Evolutionary conservation across 2,329 filamentous ascomycete species (phyloP).

Genomic region (Trichoderma sp.): DNA sequence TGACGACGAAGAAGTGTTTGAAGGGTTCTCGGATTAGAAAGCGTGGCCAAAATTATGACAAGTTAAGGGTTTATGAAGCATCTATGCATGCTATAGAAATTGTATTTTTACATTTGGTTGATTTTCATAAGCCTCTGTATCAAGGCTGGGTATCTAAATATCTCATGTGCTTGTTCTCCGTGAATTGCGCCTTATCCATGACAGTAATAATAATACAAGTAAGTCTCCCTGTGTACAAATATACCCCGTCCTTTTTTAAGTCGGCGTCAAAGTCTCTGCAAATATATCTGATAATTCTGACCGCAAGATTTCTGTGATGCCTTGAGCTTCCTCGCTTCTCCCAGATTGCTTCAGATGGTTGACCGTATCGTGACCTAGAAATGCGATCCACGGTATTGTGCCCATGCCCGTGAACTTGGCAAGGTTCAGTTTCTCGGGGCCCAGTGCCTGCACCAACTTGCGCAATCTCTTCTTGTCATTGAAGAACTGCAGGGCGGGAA

Average conservation of each 20-base stretch:
- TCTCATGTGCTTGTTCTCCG: neutral
- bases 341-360: slow-evolving; percentile 43
- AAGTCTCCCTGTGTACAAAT: no score
- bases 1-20: slow-evolving; percentile 57
- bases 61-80: neutral
- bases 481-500: slow-evolving; percentile 48
- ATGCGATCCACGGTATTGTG: slow-evolving; percentile 37
- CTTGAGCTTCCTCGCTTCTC: slow-evolving; percentile 40
- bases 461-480: slow-evolving; percentile 32
- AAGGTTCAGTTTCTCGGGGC: slow-evolving; percentile 28
- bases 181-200: neutral
- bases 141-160: slow-evolving; percentile 6
- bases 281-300: slow-evolving; percentile 35
- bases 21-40: slow-evolving; percentile 52
- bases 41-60: neutral
- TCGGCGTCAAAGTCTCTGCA: slow-evolving; percentile 24
- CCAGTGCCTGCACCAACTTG: slow-evolving; percentile 27
- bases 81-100: neutral
- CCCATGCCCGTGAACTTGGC: slow-evolving; percentile 33
- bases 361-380: slow-evolving; percentile 47
- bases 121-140: neutral
- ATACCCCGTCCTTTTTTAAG: no score
- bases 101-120: neutral
- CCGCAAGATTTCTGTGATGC: slow-evolving; percentile 38
- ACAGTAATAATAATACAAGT: neutral